Evolutionary conservation across 345 rosid genomes (phyloP).

Genomic region (Erucastrum elatum): DNA sequence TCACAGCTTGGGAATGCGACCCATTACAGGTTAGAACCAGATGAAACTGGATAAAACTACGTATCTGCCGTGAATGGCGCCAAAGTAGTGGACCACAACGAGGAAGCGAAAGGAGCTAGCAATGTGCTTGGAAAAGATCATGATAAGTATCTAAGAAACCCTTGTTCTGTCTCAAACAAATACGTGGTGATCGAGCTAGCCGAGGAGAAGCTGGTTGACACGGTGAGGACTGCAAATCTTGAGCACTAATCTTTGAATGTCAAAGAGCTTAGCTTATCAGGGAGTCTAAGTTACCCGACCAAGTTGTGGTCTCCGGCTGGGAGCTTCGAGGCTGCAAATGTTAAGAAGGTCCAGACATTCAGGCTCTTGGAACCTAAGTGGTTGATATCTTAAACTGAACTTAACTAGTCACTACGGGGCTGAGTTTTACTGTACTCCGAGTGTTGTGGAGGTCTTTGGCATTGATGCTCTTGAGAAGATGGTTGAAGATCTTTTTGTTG

Average conservation of each 20-base stretch:
- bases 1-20: not conserved
- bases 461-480: constrained; percentile 86
- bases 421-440: constrained; percentile 83
- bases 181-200: constrained; percentile 81
- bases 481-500: constrained; percentile 87
- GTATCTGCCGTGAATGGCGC: constrained; percentile 63
- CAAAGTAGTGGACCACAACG: too few species aligned
- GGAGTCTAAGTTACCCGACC: constrained; percentile 78
- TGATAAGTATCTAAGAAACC: constrained; percentile 58
- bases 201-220: constrained; percentile 86
- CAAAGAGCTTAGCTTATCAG: constrained; percentile 71
- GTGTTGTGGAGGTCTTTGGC: constrained; percentile 76
- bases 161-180: constrained; percentile 74
- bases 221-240: constrained; percentile 74
- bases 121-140: constrained; percentile 79
- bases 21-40: not conserved
- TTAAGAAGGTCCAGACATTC: constrained; percentile 48
- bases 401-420: constrained; percentile 80
- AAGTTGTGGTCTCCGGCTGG: constrained; percentile 62
- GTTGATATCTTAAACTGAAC: too few species aligned
- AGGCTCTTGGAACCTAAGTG: too few species aligned
- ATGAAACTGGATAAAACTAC: not conserved
- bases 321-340: constrained; percentile 64
- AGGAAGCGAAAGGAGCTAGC: constrained; percentile 67
- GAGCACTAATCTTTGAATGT: constrained; percentile 86